These are phyloP conservation scores for Aphanoascus verrucosus DNA, from an alignment of 2,329 filamentous ascomycete genomes.

Conservation along the genomic window DNA sequence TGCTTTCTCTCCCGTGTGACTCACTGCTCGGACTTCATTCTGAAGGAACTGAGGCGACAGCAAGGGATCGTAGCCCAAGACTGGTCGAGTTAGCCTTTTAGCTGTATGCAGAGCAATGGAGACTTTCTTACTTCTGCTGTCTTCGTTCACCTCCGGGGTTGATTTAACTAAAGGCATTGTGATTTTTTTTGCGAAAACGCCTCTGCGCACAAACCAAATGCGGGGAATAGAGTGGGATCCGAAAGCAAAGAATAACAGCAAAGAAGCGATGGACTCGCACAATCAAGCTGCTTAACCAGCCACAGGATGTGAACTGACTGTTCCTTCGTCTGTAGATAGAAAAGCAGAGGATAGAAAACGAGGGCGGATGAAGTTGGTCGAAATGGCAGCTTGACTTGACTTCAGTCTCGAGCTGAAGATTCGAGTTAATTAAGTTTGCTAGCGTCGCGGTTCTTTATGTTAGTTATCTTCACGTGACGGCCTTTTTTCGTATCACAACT, in stretches of 20 bases:
- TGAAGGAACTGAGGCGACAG: slow-evolving; percentile 81
- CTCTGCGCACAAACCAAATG: background rate
- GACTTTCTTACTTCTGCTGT: slow-evolving; percentile 34
- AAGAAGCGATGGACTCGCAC: background rate
- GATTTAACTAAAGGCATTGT: slow-evolving; percentile 34
- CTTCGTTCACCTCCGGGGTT: slow-evolving; percentile 34
- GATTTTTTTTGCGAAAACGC: background rate
- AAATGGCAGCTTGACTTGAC: background rate
- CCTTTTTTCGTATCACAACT: background rate
- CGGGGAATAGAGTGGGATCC: background rate
- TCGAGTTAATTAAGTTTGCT: background rate
- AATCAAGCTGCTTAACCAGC: no score
- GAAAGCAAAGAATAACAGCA: background rate
- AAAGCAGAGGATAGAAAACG: background rate
- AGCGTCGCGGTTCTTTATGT: background rate
- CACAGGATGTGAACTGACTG: background rate
- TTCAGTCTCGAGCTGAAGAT: no score
- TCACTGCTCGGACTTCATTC: slow-evolving; percentile 63
- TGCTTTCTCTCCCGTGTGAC: slow-evolving; percentile 40
- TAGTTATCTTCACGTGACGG: background rate
- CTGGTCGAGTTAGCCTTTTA: slow-evolving; percentile 37
- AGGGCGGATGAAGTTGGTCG: background rate
- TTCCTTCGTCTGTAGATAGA: background rate
- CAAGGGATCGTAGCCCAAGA: slow-evolving; percentile 86
- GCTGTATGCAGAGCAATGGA: background rate